These are phyloP conservation scores for Neofusicoccum sp. DNA, from an alignment of 2,329 filamentous ascomycete genomes.

Conservation along the genomic window DNA sequence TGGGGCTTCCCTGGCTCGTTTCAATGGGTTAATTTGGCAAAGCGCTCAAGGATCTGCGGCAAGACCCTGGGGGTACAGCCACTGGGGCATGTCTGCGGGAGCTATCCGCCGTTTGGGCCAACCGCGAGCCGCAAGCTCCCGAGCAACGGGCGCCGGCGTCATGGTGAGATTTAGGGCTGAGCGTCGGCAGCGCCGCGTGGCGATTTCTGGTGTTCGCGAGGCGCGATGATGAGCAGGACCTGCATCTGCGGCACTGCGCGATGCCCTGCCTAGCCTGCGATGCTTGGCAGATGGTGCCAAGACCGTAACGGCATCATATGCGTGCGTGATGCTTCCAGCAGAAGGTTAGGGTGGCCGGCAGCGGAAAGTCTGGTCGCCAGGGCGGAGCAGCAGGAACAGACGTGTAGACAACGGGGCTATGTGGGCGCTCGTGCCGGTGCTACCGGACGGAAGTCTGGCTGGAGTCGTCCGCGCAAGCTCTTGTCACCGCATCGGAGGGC, in stretches of 20 bases:
- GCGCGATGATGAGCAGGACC: neutral
- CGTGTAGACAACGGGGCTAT: constrained; percentile 3
- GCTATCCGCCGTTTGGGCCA: neutral
- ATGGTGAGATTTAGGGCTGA: constrained; percentile 15
- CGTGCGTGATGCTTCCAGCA: neutral
- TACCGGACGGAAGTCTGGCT: neutral
- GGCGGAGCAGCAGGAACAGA: neutral
- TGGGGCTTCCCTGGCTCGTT: constrained; percentile 10
- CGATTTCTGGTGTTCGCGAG: neutral
- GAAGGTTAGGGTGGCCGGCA: neutral
- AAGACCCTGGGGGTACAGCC: neutral
- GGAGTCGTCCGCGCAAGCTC: neutral
- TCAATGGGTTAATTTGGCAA: constrained; percentile 11
- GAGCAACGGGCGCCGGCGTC: constrained; percentile 1
- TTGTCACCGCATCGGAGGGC: neutral
- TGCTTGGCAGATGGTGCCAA: constrained; percentile 13
- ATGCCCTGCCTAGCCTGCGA: constrained; percentile 9
- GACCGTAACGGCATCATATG: neutral
- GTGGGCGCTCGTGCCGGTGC: neutral
- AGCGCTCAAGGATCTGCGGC: constrained; percentile 13
- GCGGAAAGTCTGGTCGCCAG: neutral
- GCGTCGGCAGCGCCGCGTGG: constrained; percentile 1
- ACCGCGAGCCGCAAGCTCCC: constrained; percentile 6
- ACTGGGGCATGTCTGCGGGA: constrained; percentile 3
- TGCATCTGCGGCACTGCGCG: neutral